Base-by-base conservation (phyloP, 345 rosid species). In the Eucalyptus sp. region DNA sequence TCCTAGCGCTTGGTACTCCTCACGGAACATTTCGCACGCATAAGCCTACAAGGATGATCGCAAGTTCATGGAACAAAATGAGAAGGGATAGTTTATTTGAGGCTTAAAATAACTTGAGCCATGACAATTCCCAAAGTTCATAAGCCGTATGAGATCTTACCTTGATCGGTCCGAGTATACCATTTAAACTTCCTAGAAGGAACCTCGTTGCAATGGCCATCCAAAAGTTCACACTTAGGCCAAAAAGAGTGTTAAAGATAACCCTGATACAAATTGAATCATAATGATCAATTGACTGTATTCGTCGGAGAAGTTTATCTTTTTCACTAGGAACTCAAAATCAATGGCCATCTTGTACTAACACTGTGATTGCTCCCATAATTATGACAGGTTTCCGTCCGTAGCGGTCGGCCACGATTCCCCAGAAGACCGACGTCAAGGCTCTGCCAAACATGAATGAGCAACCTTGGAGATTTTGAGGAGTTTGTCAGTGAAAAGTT, bases 401-500 rank as follows among this genome's bases (percentile, higher is more conserved):
- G 87, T 94, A 95, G 90, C 95, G 98, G 90, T 98, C 99, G 44
- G 99, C 96, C 68, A 97, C 91, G 10, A 96, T 12, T 87, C 99
- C 99, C 98, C 99, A 98, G 16, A 93, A 18, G 27, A 95, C 94
- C 44, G 99, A 98, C 76, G 99, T 98, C 89, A 95, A 91, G 50
- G 98, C 96, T 95, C 99, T 89, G 15, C 98, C 99, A 68, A 96
- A 92, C 99, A 98, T 98, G 90, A 92, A 95, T 44, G 99, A 89
- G 86, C 96, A 94, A 46, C 99, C 99, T 97, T 87, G 88, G 92
- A 71, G 33, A 88, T 51, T 56, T 62, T 13, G n/a, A 62, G 68
- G 33, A 27, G 31, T 62, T 25, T 62, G 33, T 29, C 16, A 62
- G 68, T 62, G 33, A 62, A 62, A 62, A 62, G 68, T 62, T 62